Evolutionary conservation across 495 filamentous ascomycete species (phyloP).

Genomic region (Aspergillus ostianus): DNA sequence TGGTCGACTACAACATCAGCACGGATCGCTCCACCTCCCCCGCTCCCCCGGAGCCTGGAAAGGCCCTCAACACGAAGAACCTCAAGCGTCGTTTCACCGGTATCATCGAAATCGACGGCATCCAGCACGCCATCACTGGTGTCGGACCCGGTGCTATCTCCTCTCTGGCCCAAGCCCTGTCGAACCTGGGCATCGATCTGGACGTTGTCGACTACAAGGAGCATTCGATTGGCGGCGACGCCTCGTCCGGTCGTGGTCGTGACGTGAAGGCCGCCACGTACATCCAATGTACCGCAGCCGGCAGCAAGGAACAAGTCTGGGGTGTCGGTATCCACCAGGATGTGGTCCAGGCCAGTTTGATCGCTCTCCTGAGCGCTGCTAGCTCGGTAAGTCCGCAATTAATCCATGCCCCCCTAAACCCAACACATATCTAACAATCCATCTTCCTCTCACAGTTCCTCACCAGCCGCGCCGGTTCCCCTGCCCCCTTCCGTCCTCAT

Average conservation of each 20-base stretch:
- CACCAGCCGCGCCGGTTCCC: conserved; percentile 43
- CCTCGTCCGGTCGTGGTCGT: conserved; percentile 55
- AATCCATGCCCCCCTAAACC: too few species aligned
- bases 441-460: conserved; percentile 38
- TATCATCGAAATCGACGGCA: conserved; percentile 77
- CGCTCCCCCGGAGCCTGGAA: conserved; percentile 63
- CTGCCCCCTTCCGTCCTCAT: conserved; percentile 48
- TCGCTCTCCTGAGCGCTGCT: conserved; percentile 84
- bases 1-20: conserved; percentile 91
- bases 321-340: conserved; percentile 95
- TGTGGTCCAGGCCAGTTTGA: conserved; percentile 87
- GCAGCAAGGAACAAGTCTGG: conserved; percentile 72
- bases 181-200: conserved; percentile 78
- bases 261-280: conserved; percentile 90
- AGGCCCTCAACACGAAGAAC: conserved; percentile 70
- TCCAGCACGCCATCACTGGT: conserved; percentile 75
- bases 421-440: conserved; percentile 3
- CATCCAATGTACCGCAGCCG: conserved; percentile 82
- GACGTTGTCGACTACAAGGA: conserved; percentile 97
- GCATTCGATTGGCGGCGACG: conserved; percentile 62
- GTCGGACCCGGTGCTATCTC: conserved; percentile 89
- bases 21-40: conserved; percentile 80
- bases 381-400: conserved; percentile 66
- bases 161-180: conserved; percentile 78
- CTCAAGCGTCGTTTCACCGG: conserved; percentile 84